phyloP scores from a whole-genome alignment of 331 rosid species.

The Pyracantha coccinea region DNA sequence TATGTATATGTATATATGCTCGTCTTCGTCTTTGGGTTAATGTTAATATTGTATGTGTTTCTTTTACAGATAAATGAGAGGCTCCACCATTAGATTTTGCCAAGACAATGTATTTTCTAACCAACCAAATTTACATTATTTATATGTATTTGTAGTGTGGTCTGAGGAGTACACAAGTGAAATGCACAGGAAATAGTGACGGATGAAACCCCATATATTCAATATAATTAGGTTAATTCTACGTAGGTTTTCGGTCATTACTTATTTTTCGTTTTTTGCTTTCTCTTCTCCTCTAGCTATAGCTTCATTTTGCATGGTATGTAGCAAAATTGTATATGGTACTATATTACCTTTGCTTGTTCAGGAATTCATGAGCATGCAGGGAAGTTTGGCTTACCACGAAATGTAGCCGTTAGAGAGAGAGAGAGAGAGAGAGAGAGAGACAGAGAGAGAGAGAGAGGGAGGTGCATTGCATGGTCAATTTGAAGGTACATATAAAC shows the following conservation, averaged over 20 bases:
- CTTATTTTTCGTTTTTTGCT: neutral
- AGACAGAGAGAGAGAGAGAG: neutral
- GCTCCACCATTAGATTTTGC: neutral
- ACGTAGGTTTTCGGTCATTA: neutral
- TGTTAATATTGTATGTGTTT: neutral
- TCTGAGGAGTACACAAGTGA: neutral
- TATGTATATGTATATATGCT: too few relatives aligned
- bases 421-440: neutral
- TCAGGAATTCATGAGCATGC: neutral
- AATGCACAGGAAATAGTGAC: neutral
- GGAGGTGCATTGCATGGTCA: neutral
- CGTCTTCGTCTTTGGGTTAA: neutral
- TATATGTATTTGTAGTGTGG: neutral
- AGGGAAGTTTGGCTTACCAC: neutral
- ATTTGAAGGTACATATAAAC: neutral
- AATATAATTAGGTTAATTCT: neutral
- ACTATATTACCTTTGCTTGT: too few relatives aligned
- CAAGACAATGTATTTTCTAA: neutral
- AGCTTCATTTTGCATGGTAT: too few relatives aligned
- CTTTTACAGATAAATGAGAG: neutral
- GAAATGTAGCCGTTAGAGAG: conserved; percentile 1
- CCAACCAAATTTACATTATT: neutral
- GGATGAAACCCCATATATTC: neutral
- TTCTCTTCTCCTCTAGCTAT: neutral
- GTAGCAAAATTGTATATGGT: too few relatives aligned